Evolutionary conservation across 2,329 filamentous ascomycete species (phyloP).

Genomic region (Ophiognomonia clavigignenti-juglandacearum): DNA sequence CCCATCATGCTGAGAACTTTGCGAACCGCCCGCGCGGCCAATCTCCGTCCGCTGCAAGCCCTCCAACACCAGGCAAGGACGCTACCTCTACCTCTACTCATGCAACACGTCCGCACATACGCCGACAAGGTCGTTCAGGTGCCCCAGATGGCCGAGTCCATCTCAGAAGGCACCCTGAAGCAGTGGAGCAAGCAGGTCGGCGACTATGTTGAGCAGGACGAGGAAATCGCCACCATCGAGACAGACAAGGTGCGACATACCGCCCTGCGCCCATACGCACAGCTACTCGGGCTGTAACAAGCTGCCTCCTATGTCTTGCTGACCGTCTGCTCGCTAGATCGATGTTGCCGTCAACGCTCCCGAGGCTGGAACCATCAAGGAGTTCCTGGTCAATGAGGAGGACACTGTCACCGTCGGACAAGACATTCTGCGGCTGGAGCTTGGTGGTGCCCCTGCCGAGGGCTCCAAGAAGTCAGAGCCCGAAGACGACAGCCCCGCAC

Average conservation of each 20-base stretch:
- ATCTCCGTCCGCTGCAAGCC: constrained; percentile 30
- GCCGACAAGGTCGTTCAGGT: constrained; percentile 89
- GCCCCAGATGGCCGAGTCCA: constrained; percentile 97
- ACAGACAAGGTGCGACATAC: constrained; percentile 77
- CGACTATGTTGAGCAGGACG: constrained; percentile 90
- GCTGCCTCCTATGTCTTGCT: constrained; percentile 1
- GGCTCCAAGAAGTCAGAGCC: constrained; percentile 54
- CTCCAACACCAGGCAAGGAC: constrained; percentile 13
- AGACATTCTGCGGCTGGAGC: constrained; percentile 80
- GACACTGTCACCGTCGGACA: constrained; percentile 94
- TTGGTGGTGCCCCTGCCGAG: constrained; percentile 59
- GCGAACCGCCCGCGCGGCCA: constrained; percentile 22
- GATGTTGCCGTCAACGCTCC: constrained; percentile 96
- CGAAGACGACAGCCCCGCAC: constrained; percentile 43
- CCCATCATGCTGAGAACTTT: constrained; percentile 18
- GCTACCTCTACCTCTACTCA: constrained; percentile 42
- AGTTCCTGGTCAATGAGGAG: constrained; percentile 87
- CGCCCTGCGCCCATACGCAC: not conserved
- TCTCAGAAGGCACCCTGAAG: constrained; percentile 94
- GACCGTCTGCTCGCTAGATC: constrained; percentile 52
- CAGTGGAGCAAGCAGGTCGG: constrained; percentile 91
- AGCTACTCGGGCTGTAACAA: not conserved
- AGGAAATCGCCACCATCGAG: constrained; percentile 98
- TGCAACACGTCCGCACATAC: constrained; percentile 55
- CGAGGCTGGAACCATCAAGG: constrained; percentile 83